Percentiles rank a stretch among this genome's conserved stretches.
phyloP scores from a whole-genome alignment of 441 rosid species.

The Flueggea neowawraea region DNA sequence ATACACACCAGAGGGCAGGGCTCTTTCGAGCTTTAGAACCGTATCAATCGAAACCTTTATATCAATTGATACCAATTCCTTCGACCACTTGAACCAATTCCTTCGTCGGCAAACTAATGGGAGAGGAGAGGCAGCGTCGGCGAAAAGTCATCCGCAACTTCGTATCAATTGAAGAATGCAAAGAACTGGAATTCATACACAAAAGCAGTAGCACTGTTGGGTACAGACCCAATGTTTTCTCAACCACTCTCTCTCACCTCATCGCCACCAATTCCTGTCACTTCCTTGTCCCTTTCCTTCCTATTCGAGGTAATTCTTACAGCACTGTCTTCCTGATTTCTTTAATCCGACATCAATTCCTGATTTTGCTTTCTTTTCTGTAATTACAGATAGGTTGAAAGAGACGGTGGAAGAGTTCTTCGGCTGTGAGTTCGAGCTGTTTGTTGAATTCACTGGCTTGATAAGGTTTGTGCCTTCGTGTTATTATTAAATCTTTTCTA shows the following conservation, averaged over 20 bases:
- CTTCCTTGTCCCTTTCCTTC: conserved; percentile 63
- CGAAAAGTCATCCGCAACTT: neutral
- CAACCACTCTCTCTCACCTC: conserved; percentile 94
- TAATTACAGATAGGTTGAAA: conserved; percentile 59
- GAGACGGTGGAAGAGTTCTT: conserved; percentile 81
- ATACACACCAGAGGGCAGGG: no score
- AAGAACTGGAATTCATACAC: conserved; percentile 85
- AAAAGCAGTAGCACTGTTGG: conserved; percentile 77
- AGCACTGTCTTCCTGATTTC: neutral
- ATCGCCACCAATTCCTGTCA: conserved; percentile 71
- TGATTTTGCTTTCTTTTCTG: conserved; percentile 11
- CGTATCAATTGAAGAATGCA: neutral
- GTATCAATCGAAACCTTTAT: no score
- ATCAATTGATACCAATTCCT: no score
- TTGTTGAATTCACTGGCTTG: conserved; percentile 86
- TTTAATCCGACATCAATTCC: no score
- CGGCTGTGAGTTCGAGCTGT: conserved; percentile 78
- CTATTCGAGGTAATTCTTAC: conserved; percentile 51
- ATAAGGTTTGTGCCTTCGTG: conserved; percentile 44
- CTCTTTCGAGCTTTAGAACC: no score
- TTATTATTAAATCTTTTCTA: neutral
- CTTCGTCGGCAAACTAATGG: neutral
- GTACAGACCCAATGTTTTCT: conserved; percentile 82
- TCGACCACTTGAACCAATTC: no score
- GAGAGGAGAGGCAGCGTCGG: neutral